Evolutionary conservation across 2,329 filamentous ascomycete genomes (phyloP).

Genomic region (Fusarium tuaranense): DNA sequence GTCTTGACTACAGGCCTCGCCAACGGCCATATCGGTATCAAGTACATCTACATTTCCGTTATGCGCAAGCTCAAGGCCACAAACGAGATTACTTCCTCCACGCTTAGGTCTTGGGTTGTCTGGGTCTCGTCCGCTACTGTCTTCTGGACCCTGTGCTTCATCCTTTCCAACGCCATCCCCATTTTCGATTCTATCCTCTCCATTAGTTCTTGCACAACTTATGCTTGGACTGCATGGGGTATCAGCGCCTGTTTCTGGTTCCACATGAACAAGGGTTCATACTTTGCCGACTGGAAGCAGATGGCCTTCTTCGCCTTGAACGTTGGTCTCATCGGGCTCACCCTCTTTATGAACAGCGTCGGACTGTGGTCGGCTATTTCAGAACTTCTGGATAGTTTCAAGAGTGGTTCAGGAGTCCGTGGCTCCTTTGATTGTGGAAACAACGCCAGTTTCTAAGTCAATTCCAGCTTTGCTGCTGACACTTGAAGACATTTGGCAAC

Average conservation of each 20-base stretch:
- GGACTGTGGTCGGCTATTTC: conserved; percentile 24
- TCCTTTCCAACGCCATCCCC: conserved; percentile 36
- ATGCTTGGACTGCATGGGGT: conserved; percentile 32
- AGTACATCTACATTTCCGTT: conserved; percentile 18
- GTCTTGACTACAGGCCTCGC: conserved; percentile 28
- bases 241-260: conserved; percentile 30
- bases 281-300: conserved; percentile 23
- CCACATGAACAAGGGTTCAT: conserved; percentile 21
- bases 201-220: conserved; percentile 28
- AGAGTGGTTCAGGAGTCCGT: background rate
- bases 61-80: conserved; percentile 3
- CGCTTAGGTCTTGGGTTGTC: conserved; percentile 27
- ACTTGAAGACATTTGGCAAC: background rate
- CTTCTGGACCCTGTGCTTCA: conserved; percentile 31
- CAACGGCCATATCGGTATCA: conserved; percentile 33
- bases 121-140: conserved; percentile 29
- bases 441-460: background rate
- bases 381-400: conserved; percentile 4
- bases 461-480: background rate
- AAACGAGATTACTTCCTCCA: conserved; percentile 2
- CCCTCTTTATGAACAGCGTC: conserved; percentile 27
- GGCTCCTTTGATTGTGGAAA: conserved; percentile 7
- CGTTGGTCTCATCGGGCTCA: conserved; percentile 12
- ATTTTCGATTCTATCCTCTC: conserved; percentile 36
- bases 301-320: conserved; percentile 30